Base-by-base conservation (phyloP, 2,329 filamentous ascomycete species). In the Aspergillus candidus region DNA sequence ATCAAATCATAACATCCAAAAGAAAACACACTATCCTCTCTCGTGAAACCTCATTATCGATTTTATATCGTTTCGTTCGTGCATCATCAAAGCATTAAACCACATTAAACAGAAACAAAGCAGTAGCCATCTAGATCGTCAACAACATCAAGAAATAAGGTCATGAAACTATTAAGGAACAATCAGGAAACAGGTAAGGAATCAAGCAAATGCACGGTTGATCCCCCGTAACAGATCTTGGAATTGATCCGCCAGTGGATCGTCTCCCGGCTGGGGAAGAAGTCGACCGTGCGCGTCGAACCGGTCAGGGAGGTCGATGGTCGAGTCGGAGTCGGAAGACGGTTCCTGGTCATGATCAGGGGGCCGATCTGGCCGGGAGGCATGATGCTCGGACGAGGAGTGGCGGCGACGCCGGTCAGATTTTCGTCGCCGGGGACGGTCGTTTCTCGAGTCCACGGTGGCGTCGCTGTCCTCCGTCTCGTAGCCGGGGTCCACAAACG, bases 381-480 rank as follows among this genome's bases (percentile, higher is more conserved):
- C 33, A 40, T 52, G 42, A 11, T 51, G 53, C 11, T 56, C 47
- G 38, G 56, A 56, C 11, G 58, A 60, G 13, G 56, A 58, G 41
- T 54, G 56, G 13, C 43, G 57, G 38, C 41, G 47, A 38, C 35
- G 41, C 51, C 49, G 53, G 36, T 27, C 22, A 27, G 22, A 27
- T 27, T 51, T 55, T 30, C 52, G 56, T 44, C 44, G 55, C 46
- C 53, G 55, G 31, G 49, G 55, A 40, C 44, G 47, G 22, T 52
- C 49, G 43, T 44, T 36, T 31, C 45, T 41, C 43, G 49, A 50
- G 33, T 53, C 53, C 40, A 68, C 47, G 7, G 65, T 68, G 2
- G 63, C 63, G 38, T 70, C 63, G 41, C 63, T 70, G 41, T 71
- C 69, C 44, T 69, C 69, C 1, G 67, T 65, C 48, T 72, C 69